These are phyloP conservation scores for Chlamydomonas sphaeroides DNA, from an alignment of 139 green algal genomes.

Conservation along the genomic window DNA sequence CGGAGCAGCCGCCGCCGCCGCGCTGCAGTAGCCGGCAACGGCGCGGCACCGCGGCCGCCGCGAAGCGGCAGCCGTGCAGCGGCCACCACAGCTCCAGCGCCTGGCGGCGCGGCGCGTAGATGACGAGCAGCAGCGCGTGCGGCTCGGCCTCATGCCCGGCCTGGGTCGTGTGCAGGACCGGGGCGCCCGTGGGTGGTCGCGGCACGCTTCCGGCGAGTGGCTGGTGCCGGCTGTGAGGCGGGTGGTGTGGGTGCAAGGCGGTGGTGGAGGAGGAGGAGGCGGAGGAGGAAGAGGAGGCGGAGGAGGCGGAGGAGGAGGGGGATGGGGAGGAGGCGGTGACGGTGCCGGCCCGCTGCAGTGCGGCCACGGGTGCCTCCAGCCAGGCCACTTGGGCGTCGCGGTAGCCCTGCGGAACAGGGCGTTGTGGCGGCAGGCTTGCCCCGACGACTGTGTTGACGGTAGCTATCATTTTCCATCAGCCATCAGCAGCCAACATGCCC, in stretches of 20 bases:
- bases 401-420: conserved; percentile 59
- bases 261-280: too few relatives aligned
- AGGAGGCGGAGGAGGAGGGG: too few relatives aligned
- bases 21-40: conserved; percentile 23
- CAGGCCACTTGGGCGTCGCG: conserved; percentile 72
- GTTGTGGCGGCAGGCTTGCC: too few relatives aligned
- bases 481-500: background rate
- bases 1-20: background rate
- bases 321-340: background rate
- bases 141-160: too few relatives aligned
- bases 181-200: background rate
- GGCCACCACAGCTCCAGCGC: conserved; percentile 51
- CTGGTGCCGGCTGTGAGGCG: background rate
- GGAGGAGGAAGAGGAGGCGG: too few relatives aligned
- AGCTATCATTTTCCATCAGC: too few relatives aligned
- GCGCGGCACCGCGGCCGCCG: background rate
- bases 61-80: conserved; percentile 20
- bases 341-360: background rate
- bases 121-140: conserved; percentile 49
- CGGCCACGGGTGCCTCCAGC: conserved; percentile 45
- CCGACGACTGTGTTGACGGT: too few relatives aligned
- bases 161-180: too few relatives aligned
- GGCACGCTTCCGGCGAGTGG: background rate
- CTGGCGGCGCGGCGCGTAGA: conserved; percentile 62
- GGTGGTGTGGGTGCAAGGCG: background rate